Evolutionary conservation across 768 basidiomycete species (phyloP).

Genomic region (Collybia sp.): DNA sequence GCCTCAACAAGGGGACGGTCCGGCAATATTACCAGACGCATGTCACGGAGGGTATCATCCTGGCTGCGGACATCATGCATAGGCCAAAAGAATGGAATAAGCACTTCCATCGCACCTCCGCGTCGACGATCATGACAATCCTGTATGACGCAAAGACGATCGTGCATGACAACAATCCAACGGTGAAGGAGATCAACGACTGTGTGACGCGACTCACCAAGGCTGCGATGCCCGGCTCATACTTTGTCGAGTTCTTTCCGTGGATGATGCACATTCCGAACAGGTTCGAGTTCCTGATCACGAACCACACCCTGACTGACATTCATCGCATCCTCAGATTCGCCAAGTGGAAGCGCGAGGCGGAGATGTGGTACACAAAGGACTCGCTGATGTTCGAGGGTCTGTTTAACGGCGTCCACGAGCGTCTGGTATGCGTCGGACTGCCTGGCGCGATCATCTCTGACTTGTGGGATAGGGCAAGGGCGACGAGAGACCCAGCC

Average conservation of each 20-base stretch:
- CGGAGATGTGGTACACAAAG: slow-evolving; percentile 12
- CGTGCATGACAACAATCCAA: neutral
- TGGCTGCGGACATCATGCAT: no score
- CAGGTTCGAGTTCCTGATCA: slow-evolving; percentile 13
- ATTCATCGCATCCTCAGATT: no score
- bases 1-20: no score
- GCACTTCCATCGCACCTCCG: neutral
- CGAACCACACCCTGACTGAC: neutral
- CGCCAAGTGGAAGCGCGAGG: slow-evolving; percentile 24
- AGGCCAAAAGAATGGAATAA: neutral
- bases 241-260: slow-evolving; percentile 30
- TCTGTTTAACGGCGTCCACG: slow-evolving; percentile 8
- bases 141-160: neutral
- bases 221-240: slow-evolving; percentile 29
- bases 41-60: no score
- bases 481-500: slow-evolving; percentile 4
- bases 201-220: slow-evolving; percentile 12
- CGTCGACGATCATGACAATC: neutral
- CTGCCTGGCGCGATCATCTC: neutral
- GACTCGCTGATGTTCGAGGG: slow-evolving; percentile 18
- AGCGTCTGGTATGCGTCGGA: neutral
- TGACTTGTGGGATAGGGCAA: neutral
- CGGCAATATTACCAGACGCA: no score
- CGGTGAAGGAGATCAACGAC: neutral
- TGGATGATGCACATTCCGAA: slow-evolving; percentile 24